Evolutionary conservation across 2,329 filamentous ascomycete genomes (phyloP), one percentile per base, ranked within the genome.

Genomic region (Lachnellula arida): DNA sequence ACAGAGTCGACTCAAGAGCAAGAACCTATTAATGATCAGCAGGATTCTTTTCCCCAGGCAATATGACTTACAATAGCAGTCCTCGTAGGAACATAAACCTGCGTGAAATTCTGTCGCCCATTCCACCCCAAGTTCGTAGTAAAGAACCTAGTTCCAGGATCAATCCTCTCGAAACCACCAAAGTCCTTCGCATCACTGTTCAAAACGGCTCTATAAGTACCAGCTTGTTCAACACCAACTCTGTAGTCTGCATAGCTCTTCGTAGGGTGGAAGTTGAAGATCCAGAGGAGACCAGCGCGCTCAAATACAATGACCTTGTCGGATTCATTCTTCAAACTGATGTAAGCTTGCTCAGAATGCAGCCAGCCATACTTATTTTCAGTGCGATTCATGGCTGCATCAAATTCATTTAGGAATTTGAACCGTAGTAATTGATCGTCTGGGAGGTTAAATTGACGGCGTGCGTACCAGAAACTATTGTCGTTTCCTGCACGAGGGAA

Each of bases 251-350:
- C 86, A 74, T 88, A 99, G 72, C 91, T 96, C 63, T 87, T 76
- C 28, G 82, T 83, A 0, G 89, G 85, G 70, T 97, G 86, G 79
- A 97, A 97, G 75, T 99, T 99, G 81, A 99, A 97, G 65, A 97
- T 81, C 78, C 92, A 99, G 11, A 99, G 78, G 56, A 96, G 76
- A 0, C 92, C 92, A 1, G 85, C 94, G 34, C 94, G 84, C 77
- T 99, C 94, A 71, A 97, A 99, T 3, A 96, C 92, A 62, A 99
- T 84, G 44, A 97, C 86, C 76, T 97, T 99, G 75, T 99, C 94
- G 19, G 74, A 78, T 69, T 97, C 91, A 70, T 99, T 86, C 81
- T 97, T 99, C 64, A 97, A 79, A 59, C 89, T 94, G 68, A 99
- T 86, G 71, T 94, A 96, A 0, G 92, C 94, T 74, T 97, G 93